phyloP scores from a whole-genome alignment of 305 asterid species.

The Petunia hybrid region DNA sequence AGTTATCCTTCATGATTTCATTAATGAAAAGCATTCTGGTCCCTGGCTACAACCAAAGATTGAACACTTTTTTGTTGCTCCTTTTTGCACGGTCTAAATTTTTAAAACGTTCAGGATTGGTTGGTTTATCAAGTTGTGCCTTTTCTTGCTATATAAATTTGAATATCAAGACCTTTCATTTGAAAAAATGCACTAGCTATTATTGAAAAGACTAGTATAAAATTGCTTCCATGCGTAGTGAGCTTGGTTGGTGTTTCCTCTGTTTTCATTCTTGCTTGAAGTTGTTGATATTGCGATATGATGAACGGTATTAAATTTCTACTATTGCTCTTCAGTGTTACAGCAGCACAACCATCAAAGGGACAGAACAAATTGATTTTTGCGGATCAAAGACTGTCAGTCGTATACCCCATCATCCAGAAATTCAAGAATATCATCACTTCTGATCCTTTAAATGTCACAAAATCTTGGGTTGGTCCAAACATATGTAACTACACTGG shows the following conservation, averaged over 20 bases:
- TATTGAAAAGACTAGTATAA: no score
- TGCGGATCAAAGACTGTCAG: constrained; percentile 63
- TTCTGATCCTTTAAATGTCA: constrained; percentile 68
- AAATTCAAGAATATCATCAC: constrained; percentile 60
- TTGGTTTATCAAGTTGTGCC: neutral
- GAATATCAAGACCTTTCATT: neutral
- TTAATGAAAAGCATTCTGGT: constrained; percentile 24
- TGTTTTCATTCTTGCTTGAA: neutral
- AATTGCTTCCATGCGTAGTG: neutral
- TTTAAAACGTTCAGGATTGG: neutral
- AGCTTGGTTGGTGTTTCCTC: neutral
- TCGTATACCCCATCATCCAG: constrained; percentile 67
- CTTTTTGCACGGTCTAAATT: constrained; percentile 19
- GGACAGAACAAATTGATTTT: constrained; percentile 42
- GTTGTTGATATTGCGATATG: neutral
- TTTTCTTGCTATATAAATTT: neutral
- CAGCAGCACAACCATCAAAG: constrained; percentile 35
- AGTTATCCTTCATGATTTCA: neutral
- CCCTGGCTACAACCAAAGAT: constrained; percentile 25
- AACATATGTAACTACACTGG: constrained; percentile 70
- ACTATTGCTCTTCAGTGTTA: constrained; percentile 8
- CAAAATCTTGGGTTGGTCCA: constrained; percentile 67
- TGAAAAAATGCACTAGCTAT: neutral
- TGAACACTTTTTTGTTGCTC: constrained; percentile 23
- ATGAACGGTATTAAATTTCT: constrained; percentile 26